Evolutionary conservation across 2,329 filamentous ascomycete species (phyloP).

Genomic region (Talaromyces albobiverticillius): DNA sequence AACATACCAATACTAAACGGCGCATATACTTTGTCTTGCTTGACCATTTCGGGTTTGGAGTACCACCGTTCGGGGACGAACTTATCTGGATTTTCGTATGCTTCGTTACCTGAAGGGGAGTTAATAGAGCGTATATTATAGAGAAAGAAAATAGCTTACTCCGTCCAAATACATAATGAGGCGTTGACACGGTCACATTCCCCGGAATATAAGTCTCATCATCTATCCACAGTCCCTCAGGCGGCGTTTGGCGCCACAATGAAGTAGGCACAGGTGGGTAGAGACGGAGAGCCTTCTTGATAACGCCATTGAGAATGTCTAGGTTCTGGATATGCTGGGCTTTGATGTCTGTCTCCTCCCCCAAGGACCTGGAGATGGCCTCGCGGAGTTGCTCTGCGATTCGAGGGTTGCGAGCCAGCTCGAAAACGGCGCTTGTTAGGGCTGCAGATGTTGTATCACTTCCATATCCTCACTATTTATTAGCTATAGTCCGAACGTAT

Average conservation of each 20-base stretch:
- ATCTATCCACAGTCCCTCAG: slow-evolving; percentile 32
- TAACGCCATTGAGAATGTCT: slow-evolving; percentile 39
- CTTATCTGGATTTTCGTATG: slow-evolving; percentile 22
- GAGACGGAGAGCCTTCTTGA: slow-evolving; percentile 42
- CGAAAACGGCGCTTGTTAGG: slow-evolving; percentile 41
- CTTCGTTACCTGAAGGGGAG: slow-evolving; percentile 19
- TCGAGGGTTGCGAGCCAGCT: slow-evolving; percentile 28
- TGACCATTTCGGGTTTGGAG: slow-evolving; percentile 29
- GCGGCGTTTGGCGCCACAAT: slow-evolving; percentile 36
- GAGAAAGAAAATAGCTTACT: slow-evolving; percentile 13
- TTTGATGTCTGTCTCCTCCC: background rate
- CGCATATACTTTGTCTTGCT: slow-evolving; percentile 29
- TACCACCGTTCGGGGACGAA: slow-evolving; percentile 39
- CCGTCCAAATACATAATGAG: slow-evolving; percentile 22
- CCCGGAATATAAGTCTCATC: slow-evolving; percentile 30
- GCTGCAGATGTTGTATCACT: slow-evolving; percentile 44
- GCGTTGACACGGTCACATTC: slow-evolving; percentile 20
- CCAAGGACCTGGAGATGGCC: slow-evolving; percentile 27
- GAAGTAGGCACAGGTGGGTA: slow-evolving; percentile 42
- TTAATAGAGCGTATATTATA: background rate
- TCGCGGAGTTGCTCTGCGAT: slow-evolving; percentile 29
- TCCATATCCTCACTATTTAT: background rate
- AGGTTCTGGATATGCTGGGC: slow-evolving; percentile 5
- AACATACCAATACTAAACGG: slow-evolving; percentile 31
- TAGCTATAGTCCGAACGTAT: slow-evolving; percentile 15